Evolutionary conservation across 345 rosid species (phyloP), one percentile per base, ranked within the genome.

Genomic region (Eutrema yunnanense): DNA sequence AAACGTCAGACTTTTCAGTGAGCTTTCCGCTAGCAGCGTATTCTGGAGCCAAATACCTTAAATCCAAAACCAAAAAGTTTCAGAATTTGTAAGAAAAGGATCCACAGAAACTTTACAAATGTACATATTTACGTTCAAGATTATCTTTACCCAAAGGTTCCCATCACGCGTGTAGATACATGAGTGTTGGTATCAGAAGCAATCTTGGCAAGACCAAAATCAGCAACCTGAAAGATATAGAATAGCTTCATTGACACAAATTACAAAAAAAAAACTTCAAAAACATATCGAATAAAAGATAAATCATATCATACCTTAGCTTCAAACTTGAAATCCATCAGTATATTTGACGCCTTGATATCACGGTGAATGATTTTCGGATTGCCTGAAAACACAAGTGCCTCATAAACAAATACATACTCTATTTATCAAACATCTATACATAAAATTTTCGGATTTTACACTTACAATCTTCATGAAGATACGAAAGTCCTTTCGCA

Each of bases 281-380:
- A 6, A 40, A 22, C 19, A 42, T 52, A 41, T 27, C n/a, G 0
- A 54, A 19, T 7, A 32, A 61, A 30, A 40, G 53, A 53, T n/a
- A 14, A 6, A 34, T 4, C 42, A 34, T 56, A 34, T 4, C 42
- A 34, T 56, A 89, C 99, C 97, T 84, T 88, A 13, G 97, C 96
- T 81, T 95, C 98, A 77, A 90, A 90, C 60, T 82, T 85, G 67
- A 81, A 86, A 81, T 95, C 99, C 72, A 95, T 50, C 29, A 94
- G 87, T 60, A 94, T 94, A 43, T 94, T 94, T 14, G 97, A 80
- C 7, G 95, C 86, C 80, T 94, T 94, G 55, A 94, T 94, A 75
- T 94, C 97, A 46, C 98, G 88, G 68, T 94, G 98, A 78, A 94
- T 94, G 76, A 91, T 94, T 79, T 83, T 84, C 9, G 98, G 98